Evolutionary conservation across 2,329 filamentous ascomycete genomes (phyloP).

Genomic region (Leptographium lundbergii): DNA sequence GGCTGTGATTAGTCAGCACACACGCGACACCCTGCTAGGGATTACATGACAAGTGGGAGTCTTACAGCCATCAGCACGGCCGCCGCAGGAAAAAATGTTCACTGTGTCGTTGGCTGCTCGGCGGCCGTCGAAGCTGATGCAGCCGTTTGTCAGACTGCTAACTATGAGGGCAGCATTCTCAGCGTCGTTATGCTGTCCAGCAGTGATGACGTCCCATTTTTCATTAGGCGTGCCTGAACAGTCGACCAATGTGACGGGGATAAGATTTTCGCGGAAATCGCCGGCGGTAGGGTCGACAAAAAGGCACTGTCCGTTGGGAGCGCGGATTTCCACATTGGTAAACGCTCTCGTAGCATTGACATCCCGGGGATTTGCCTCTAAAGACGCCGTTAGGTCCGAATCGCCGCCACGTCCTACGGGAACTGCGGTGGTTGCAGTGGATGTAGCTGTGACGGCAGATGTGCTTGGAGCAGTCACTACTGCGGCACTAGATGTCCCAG

Average conservation of each 20-base stretch:
- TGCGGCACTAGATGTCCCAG: background rate
- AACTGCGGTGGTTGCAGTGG: slow-evolving; percentile 21
- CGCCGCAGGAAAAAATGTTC: slow-evolving; percentile 38
- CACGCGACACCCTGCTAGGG: background rate
- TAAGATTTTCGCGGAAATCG: slow-evolving; percentile 41
- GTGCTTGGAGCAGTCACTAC: background rate
- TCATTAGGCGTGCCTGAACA: slow-evolving; percentile 33
- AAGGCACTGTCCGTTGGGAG: slow-evolving; percentile 36
- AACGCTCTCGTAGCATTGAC: slow-evolving; percentile 32
- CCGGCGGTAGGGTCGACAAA: slow-evolving; percentile 38
- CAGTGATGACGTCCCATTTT: slow-evolving; percentile 37
- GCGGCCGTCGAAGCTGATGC: slow-evolving; percentile 35
- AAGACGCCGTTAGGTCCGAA: slow-evolving; percentile 35
- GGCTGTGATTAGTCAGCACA: slow-evolving; percentile 17
- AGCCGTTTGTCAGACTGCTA: slow-evolving; percentile 37
- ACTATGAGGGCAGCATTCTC: slow-evolving; percentile 30
- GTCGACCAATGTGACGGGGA: slow-evolving; percentile 31
- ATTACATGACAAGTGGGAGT: background rate
- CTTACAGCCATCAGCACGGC: slow-evolving; percentile 34
- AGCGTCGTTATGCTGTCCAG: slow-evolving; percentile 35
- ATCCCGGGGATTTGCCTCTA: slow-evolving; percentile 34
- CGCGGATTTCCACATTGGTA: slow-evolving; percentile 30
- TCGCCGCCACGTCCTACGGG: slow-evolving; percentile 37
- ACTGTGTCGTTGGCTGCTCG: slow-evolving; percentile 32
- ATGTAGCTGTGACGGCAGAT: background rate